phyloP scores from a whole-genome alignment of 202 grass and related monocot species.

The Schoenoplectus tabernaemontani region DNA sequence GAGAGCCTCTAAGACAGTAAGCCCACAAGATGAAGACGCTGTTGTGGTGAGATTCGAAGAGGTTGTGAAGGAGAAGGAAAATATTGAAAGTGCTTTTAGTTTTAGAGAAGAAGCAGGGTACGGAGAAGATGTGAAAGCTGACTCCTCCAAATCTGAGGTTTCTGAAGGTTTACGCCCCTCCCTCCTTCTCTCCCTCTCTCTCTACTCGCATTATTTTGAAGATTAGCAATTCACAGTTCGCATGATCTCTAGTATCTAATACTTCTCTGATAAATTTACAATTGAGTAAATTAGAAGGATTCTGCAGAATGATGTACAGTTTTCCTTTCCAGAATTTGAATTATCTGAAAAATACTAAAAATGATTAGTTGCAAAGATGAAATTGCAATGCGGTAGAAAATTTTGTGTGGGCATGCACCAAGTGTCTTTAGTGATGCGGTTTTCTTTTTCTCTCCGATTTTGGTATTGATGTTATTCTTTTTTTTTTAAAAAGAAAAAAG shows the following conservation, averaged over 20 bases:
- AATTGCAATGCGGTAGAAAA: background rate
- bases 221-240: background rate
- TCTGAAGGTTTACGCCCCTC: constrained; percentile 18
- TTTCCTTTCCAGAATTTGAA: background rate
- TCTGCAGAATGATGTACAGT: background rate
- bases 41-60: background rate
- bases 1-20: constrained; percentile 55
- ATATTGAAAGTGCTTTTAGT: constrained; percentile 19
- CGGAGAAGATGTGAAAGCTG: background rate
- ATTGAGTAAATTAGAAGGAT: background rate
- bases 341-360: background rate
- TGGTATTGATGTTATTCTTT: too few species aligned
- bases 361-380: too few species aligned
- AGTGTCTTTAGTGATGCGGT: too few species aligned
- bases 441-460: too few species aligned
- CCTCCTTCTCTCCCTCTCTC: background rate
- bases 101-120: constrained; percentile 17
- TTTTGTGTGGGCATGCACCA: too few species aligned
- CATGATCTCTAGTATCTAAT: background rate
- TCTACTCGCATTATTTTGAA: too few species aligned
- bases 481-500: too few species aligned
- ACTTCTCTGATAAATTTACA: background rate
- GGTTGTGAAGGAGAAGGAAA: background rate
- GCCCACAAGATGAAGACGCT: background rate
- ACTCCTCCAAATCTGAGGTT: constrained; percentile 20